Conservation (phyloP, 176 grass and related monocot genomes). For the Avena atlantica region DNA sequence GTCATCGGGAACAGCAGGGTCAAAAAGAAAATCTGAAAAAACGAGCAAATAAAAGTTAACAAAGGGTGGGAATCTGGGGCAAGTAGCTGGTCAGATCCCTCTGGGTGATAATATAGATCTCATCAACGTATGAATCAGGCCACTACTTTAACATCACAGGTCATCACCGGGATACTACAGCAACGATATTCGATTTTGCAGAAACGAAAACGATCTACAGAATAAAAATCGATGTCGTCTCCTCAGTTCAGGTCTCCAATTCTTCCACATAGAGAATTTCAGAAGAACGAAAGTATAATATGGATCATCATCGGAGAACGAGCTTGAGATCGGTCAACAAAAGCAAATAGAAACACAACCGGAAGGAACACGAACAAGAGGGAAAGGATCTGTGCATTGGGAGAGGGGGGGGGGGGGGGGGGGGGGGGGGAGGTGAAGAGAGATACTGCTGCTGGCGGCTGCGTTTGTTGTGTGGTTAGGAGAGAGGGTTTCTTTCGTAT, state of each 20-base stretch:
- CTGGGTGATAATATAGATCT: conserved; percentile 42
- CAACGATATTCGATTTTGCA: not conserved
- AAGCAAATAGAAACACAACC: not conserved
- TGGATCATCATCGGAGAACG: conserved; percentile 44
- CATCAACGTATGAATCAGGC: conserved; percentile 55
- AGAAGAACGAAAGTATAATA: conserved; percentile 63
- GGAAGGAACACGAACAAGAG: accelerated
- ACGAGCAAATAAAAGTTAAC: accelerated
- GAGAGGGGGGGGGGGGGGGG: too few species aligned
- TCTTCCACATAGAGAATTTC: conserved; percentile 54
- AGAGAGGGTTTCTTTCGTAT: not conserved
- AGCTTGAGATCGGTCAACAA: not conserved
- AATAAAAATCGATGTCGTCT: not conserved
- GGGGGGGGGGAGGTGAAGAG: not conserved
- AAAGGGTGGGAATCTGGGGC: not conserved
- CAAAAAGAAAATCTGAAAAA: not conserved
- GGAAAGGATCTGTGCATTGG: not conserved
- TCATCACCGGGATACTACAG: conserved; percentile 22
- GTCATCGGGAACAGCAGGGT: conserved; percentile 21
- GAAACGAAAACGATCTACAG: not conserved
- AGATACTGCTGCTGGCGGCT: not conserved
- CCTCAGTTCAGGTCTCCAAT: conserved; percentile 68
- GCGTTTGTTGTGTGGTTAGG: not conserved
- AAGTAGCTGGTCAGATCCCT: conserved; percentile 27
- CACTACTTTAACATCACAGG: conserved; percentile 64